Percentiles rank a stretch among this genome's conserved stretches.
These are phyloP conservation scores for Parachaetomium inaequale DNA, from an alignment of 495 filamentous ascomycete species.

Conservation along the genomic window DNA sequence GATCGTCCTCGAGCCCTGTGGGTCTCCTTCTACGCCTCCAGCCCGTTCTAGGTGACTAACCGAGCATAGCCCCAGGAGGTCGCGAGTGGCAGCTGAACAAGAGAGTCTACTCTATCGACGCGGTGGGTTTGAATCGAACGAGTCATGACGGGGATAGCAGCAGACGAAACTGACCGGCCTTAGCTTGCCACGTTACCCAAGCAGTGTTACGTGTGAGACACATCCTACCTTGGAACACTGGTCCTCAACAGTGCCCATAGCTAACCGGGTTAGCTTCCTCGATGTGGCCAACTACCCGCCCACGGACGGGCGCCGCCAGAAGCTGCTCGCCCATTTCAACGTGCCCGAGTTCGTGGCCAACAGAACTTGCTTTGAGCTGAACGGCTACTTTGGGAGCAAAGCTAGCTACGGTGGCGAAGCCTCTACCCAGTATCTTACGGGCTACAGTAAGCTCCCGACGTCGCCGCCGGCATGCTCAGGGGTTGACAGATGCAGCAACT, in stretches of 20 bases:
- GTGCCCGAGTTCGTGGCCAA: conserved; percentile 25
- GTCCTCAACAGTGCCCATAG: not conserved
- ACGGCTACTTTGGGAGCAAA: conserved; percentile 25
- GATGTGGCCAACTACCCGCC: conserved; percentile 13
- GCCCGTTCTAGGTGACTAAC: not conserved
- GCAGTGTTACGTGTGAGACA: conserved; percentile 22
- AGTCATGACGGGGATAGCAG: not conserved
- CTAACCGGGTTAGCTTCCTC: conserved; percentile 19
- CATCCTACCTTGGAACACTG: not conserved
- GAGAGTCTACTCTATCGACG: not conserved
- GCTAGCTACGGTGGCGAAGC: conserved; percentile 10
- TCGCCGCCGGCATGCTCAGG: not conserved
- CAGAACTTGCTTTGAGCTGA: conserved; percentile 27
- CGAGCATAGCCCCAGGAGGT: not conserved
- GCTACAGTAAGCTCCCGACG: conserved; percentile 6
- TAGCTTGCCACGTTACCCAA: conserved; percentile 17
- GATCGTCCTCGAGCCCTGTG: conserved; percentile 12
- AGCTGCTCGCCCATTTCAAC: conserved; percentile 21
- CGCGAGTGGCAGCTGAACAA: not conserved
- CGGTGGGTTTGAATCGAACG: not conserved
- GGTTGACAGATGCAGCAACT: conserved; percentile 15
- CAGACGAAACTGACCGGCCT: not conserved
- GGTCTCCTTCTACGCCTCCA: not conserved
- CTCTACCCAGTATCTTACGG: conserved; percentile 1
- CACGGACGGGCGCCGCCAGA: conserved; percentile 10